Evolutionary conservation across 768 basidiomycete genomes (phyloP).

Genomic region (Amanita subjunquillea): DNA sequence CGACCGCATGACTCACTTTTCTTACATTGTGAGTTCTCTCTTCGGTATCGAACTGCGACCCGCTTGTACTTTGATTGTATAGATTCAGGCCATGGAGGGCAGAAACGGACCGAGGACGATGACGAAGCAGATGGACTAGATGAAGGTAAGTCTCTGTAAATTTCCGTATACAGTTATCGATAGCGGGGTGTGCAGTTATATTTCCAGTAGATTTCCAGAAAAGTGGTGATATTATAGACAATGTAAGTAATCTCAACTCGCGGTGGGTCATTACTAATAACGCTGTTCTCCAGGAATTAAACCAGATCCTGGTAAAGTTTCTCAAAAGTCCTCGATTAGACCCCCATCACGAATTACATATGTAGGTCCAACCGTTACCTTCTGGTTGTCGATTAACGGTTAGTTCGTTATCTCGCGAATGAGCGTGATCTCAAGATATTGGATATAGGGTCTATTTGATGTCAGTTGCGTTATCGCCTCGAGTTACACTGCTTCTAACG

Average conservation of each 20-base stretch:
- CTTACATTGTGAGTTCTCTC: slow-evolving; percentile 48
- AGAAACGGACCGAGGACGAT: slow-evolving; percentile 65
- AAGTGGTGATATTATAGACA: slow-evolving; percentile 68
- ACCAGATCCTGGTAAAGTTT: slow-evolving; percentile 32
- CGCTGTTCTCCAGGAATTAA: slow-evolving; percentile 28
- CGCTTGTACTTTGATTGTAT: not conserved
- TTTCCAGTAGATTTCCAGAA: slow-evolving; percentile 82
- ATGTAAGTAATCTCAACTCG: slow-evolving; percentile 21
- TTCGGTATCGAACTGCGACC: not conserved
- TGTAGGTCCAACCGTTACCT: slow-evolving; percentile 34
- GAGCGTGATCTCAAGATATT: not conserved
- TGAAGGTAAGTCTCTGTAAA: slow-evolving; percentile 39
- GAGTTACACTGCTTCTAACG: not conserved
- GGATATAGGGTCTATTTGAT: slow-evolving; percentile 40
- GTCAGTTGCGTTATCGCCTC: slow-evolving; percentile 17
- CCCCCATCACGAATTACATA: not conserved
- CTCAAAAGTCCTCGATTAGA: not conserved
- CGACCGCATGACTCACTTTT: slow-evolving; percentile 64
- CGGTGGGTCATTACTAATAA: not conserved
- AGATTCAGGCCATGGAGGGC: slow-evolving; percentile 97
- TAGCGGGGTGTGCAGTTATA: slow-evolving; percentile 40
- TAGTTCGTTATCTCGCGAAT: slow-evolving; percentile 9
- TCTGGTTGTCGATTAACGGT: slow-evolving; percentile 43
- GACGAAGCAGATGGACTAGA: slow-evolving; percentile 77
- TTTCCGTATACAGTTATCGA: not conserved